phyloP scores from a whole-genome alignment of 2,329 filamentous ascomycete species.

The Colletotrichum liaoningense region DNA sequence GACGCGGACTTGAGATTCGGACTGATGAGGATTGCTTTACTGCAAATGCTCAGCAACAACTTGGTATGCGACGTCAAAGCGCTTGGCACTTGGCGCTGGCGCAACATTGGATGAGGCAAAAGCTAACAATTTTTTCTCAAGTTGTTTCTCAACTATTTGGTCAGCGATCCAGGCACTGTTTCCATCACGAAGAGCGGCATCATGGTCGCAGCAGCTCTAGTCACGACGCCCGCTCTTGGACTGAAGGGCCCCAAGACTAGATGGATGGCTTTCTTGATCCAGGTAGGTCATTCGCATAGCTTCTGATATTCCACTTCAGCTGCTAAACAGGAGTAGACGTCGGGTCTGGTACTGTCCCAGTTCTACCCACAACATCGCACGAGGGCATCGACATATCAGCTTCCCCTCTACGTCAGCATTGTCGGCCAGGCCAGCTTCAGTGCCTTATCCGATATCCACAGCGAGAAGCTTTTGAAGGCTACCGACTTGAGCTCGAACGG shows the following conservation, averaged over 20 bases:
- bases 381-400: conserved; percentile 39
- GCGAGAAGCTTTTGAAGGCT: conserved; percentile 45
- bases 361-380: conserved; percentile 41
- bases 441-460: conserved; percentile 45
- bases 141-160: conserved; percentile 45
- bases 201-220: conserved; percentile 42
- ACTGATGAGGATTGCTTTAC: conserved; percentile 43
- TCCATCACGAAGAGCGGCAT: conserved; percentile 44
- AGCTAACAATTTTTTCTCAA: conserved; percentile 25
- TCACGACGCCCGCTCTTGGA: conserved; percentile 40
- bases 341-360: conserved; percentile 44
- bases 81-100: background rate
- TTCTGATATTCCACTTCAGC: too few species aligned
- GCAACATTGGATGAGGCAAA: background rate
- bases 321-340: conserved; percentile 34
- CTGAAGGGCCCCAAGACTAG: conserved; percentile 41
- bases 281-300: conserved; percentile 16
- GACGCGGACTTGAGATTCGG: conserved; percentile 42
- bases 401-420: conserved; percentile 43
- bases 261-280: conserved; percentile 46
- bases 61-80: conserved; percentile 33
- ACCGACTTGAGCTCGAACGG: conserved; percentile 44
- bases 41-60: conserved; percentile 48
- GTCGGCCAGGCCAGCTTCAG: conserved; percentile 44
- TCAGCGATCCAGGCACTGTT: conserved; percentile 46